Evolutionary conservation across 2,329 filamentous ascomycete genomes (phyloP).

Genomic region (Teratosphaeriaceae sp.): DNA sequence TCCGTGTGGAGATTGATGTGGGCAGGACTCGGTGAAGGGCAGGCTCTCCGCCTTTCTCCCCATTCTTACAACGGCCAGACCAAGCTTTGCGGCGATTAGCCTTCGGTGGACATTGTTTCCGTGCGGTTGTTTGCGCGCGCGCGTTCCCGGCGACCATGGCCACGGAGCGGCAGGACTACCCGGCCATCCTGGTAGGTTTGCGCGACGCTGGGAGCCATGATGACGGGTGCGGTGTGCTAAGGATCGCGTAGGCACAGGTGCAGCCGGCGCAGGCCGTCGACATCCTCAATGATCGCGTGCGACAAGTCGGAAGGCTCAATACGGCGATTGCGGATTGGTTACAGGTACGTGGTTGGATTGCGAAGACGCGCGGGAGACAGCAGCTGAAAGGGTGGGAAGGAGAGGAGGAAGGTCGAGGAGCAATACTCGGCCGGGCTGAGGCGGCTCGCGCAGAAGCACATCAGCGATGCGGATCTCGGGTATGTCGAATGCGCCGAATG

Average conservation of each 20-base stretch:
- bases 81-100: neutral
- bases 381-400: conserved; percentile 46
- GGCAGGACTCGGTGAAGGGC: too few relatives aligned
- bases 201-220: conserved; percentile 5
- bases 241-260: conserved; percentile 59
- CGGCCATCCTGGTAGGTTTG: conserved; percentile 77
- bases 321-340: conserved; percentile 93
- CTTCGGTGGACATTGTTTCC: conserved; percentile 3
- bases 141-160: neutral
- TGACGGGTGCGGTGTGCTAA: conserved; percentile 15
- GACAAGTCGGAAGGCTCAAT: conserved; percentile 80
- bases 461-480: conserved; percentile 74
- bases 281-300: conserved; percentile 78
- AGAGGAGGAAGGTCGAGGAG: conserved; percentile 88
- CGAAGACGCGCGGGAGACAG: conserved; percentile 2
- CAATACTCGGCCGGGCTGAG: conserved; percentile 75
- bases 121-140: conserved; percentile 2
- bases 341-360: conserved; percentile 56
- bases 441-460: conserved; percentile 58
- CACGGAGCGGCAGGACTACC: conserved; percentile 78
- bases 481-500: conserved; percentile 42
- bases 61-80: neutral
- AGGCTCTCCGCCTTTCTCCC: neutral
- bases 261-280: conserved; percentile 75
- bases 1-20: neutral